Conservation (phyloP, 352 stramenopile species). For the Pythium dissimile region DNA sequence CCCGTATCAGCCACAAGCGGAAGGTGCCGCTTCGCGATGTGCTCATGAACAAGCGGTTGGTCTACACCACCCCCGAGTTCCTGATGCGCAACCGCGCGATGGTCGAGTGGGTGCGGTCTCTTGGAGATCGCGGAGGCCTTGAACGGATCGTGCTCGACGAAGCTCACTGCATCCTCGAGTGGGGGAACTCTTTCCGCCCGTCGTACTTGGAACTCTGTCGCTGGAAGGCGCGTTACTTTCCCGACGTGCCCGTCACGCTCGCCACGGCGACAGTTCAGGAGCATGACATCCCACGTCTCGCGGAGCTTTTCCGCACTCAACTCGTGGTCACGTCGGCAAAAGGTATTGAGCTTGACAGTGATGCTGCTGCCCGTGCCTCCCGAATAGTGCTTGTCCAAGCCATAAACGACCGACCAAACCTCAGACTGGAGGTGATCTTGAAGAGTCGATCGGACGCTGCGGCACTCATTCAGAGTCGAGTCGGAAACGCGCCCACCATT, state of each 20-base stretch:
- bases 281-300: conserved; percentile 52
- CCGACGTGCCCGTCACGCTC: conserved; percentile 57
- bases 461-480: conserved; percentile 27
- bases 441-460: conserved; percentile 32
- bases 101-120: conserved; percentile 33
- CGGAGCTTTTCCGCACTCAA: conserved; percentile 46
- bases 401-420: conserved; percentile 58
- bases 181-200: conserved; percentile 72
- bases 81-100: conserved; percentile 64
- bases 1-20: conserved; percentile 15
- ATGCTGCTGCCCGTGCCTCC: conserved; percentile 25
- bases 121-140: conserved; percentile 25
- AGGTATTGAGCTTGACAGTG: conserved; percentile 4
- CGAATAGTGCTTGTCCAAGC: conserved; percentile 63
- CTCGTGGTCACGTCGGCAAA: conserved; percentile 4
- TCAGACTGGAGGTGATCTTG: conserved; percentile 52
- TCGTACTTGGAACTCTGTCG: conserved; percentile 63
- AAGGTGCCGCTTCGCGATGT: conserved; percentile 28
- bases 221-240: conserved; percentile 45
- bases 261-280: conserved; percentile 68
- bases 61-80: conserved; percentile 85
- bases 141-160: conserved; percentile 72
- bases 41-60: conserved; percentile 39
- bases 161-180: conserved; percentile 78
- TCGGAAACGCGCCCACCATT: conserved; percentile 39